phyloP scores from a whole-genome alignment of 371 early-diverging fungal species.

The Nematocida sp. region DNA sequence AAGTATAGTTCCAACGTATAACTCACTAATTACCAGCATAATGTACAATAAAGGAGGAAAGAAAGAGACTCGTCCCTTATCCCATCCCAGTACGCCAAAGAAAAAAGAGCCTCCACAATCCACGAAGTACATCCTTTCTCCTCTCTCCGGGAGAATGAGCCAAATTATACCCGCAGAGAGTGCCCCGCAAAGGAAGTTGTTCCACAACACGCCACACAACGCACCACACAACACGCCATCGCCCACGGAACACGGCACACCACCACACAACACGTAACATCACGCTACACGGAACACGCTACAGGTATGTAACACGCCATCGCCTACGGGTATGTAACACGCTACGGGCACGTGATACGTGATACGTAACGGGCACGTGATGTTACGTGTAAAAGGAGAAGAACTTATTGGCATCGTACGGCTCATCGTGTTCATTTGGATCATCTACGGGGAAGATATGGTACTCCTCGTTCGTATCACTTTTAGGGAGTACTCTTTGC shows the following conservation, averaged over 20 bases:
- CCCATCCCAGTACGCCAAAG: background rate
- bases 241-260: background rate
- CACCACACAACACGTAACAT: too few relatives aligned
- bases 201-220: background rate
- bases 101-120: background rate
- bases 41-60: background rate
- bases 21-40: conserved; percentile 13
- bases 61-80: background rate
- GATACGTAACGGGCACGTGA: too few relatives aligned
- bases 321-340: too few relatives aligned
- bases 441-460: too few relatives aligned
- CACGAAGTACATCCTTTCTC: conserved; percentile 45
- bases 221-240: background rate
- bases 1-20: conserved; percentile 26
- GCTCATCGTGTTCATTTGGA: too few relatives aligned
- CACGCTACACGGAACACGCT: too few relatives aligned
- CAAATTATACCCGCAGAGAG: conserved; percentile 38
- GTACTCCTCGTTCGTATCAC: too few relatives aligned
- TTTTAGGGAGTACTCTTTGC: too few relatives aligned
- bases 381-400: too few relatives aligned
- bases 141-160: conserved; percentile 52
- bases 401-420: too few relatives aligned
- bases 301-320: too few relatives aligned
- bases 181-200: conserved; percentile 8
- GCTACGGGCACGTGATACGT: too few relatives aligned